Conservation (phyloP, 805 yeast genomes). For the Hanseniaspora thailandica region DNA sequence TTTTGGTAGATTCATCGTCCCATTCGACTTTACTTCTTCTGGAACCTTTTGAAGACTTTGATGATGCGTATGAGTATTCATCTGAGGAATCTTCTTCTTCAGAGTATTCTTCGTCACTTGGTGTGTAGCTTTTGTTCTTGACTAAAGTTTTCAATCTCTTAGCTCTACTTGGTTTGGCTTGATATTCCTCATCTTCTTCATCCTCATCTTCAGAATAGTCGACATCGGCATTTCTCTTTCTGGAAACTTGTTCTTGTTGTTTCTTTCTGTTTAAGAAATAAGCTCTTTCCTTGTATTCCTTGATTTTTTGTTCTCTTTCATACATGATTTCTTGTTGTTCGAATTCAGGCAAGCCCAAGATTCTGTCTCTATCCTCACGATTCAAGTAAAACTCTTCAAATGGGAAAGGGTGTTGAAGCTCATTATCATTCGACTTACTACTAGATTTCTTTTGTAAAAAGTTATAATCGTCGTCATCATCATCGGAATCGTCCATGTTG, state of each 20-base stretch:
- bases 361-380: conserved; percentile 56
- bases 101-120: conserved; percentile 29
- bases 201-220: conserved; percentile 39
- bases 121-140: not conserved
- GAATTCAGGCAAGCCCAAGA: conserved; percentile 72
- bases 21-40: conserved; percentile 32
- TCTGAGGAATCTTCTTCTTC: conserved; percentile 36
- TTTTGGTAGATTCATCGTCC: conserved; percentile 41
- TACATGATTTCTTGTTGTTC: conserved; percentile 83
- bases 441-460: conserved; percentile 18
- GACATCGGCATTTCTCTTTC: conserved; percentile 36
- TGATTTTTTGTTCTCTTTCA: conserved; percentile 87
- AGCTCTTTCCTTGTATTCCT: conserved; percentile 71
- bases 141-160: conserved; percentile 11
- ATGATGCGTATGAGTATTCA: conserved; percentile 34
- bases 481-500: conserved; percentile 30
- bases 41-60: conserved; percentile 21
- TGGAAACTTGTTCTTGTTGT: conserved; percentile 62
- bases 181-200: conserved; percentile 22
- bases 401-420: conserved; percentile 59
- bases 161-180: conserved; percentile 19
- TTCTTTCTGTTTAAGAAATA: conserved; percentile 73
- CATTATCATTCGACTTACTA: conserved; percentile 25
- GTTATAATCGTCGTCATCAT: conserved; percentile 36
- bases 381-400: conserved; percentile 82